phyloP scores from a whole-genome alignment of 148 eudicot species.

The Linanthus parryae region DNA sequence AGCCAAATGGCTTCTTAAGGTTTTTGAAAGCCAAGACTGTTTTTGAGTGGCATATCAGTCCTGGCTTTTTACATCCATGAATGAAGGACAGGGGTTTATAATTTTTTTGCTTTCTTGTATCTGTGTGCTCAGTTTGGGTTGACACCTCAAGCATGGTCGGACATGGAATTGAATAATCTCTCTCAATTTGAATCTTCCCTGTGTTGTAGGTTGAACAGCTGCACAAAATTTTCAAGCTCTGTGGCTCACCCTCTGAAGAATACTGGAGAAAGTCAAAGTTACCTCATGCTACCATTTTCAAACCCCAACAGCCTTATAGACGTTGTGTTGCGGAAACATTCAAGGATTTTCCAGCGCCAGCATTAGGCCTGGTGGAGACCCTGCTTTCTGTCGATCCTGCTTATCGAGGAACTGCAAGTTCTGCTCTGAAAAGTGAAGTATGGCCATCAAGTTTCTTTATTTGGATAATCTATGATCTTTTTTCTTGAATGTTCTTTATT shows the following conservation, averaged over 20 bases:
- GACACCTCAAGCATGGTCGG: too few relatives aligned
- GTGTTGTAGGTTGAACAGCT: conserved; percentile 79
- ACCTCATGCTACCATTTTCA: conserved; percentile 89
- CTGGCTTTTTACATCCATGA: too few relatives aligned
- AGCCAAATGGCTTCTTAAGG: too few relatives aligned
- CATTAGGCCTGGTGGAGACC: conserved; percentile 68
- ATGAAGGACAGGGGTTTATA: too few relatives aligned
- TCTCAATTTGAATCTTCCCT: conserved; percentile 6
- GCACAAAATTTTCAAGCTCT: conserved; percentile 94
- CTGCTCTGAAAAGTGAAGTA: conserved; percentile 83
- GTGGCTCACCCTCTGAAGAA: conserved; percentile 98
- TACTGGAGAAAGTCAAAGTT: conserved; percentile 91
- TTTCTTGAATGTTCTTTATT: too few relatives aligned
- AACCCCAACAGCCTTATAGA: conserved; percentile 84
- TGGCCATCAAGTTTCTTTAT: conserved; percentile 10
- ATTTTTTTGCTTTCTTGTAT: background rate
- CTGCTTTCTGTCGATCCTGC: conserved; percentile 89
- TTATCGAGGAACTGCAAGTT: conserved; percentile 83
- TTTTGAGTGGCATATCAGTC: background rate
- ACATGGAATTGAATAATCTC: conserved; percentile 4
- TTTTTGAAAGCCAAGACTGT: too few relatives aligned
- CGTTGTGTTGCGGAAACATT: conserved; percentile 78
- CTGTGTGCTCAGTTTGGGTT: background rate
- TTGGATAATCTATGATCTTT: background rate
- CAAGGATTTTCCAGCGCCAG: conserved; percentile 74